A percentile compares a stretch with the other conserved stretches of the same genome.
phyloP scores from a whole-genome alignment of 1,284 basidiomycete genomes.

The Sphagnurus paluster region DNA sequence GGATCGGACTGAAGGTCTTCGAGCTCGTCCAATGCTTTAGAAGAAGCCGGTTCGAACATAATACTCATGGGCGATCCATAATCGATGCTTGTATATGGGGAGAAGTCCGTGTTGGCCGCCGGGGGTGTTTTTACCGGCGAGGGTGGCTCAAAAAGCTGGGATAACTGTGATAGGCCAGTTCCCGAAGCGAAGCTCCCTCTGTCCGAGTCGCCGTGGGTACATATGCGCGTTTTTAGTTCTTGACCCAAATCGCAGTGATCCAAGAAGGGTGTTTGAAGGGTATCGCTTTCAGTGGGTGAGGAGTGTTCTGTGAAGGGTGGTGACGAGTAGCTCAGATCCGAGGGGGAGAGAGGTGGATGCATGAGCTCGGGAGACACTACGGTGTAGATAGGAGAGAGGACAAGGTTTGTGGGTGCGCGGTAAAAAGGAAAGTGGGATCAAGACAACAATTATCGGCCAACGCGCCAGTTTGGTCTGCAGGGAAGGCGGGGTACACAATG shows the following conservation, averaged over 20 bases:
- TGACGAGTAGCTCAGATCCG: conserved; percentile 26
- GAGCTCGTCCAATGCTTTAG: conserved; percentile 9
- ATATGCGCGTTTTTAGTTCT: conserved; percentile 1
- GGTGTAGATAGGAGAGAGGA: conserved; percentile 18
- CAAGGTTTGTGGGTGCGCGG: conserved; percentile 20
- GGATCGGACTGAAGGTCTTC: conserved; percentile 3
- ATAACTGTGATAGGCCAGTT: conserved; percentile 4
- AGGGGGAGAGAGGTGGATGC: conserved; percentile 34
- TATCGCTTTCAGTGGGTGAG: conserved; percentile 36
- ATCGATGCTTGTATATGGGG: conserved; percentile 10
- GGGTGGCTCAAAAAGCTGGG: conserved; percentile 11
- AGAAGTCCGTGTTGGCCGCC: conserved; percentile 7
- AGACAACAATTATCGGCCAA: conserved; percentile 15
- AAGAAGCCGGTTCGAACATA: conserved; percentile 11
- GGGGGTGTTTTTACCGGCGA: conserved; percentile 3
- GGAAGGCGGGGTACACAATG: conserved; percentile 3
- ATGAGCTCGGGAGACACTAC: conserved; percentile 26
- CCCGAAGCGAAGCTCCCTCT: conserved; percentile 6
- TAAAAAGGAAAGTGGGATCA: conserved; percentile 14
- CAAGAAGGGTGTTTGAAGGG: conserved; percentile 29
- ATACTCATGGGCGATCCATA: conserved; percentile 11
- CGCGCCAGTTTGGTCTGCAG: conserved; percentile 13
- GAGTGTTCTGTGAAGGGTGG: conserved; percentile 15
- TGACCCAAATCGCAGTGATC: conserved; percentile 6
- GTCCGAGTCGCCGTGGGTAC: neutral